Conservation (phyloP, 2,329 filamentous ascomycete species). For the Pseudogymnoascus sp. region DNA sequence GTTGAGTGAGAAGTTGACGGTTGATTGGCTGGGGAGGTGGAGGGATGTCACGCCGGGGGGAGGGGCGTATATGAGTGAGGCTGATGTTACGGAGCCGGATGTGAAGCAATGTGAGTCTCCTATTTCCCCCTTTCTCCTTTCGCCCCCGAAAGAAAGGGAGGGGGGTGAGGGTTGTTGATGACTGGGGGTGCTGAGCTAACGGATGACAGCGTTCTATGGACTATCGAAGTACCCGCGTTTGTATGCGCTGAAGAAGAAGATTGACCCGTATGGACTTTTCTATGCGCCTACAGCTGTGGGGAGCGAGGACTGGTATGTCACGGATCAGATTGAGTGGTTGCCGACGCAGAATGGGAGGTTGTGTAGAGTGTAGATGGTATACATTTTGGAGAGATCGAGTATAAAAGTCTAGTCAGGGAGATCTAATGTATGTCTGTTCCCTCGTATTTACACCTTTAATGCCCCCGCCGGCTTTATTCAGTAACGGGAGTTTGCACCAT, state of each 20-base stretch:
- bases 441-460: too few species aligned
- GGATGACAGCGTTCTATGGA: neutral
- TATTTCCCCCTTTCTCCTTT: neutral
- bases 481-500: constrained; percentile 33
- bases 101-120: constrained; percentile 23
- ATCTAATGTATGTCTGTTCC: too few species aligned
- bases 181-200: too few species aligned
- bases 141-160: too few species aligned
- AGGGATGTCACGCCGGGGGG: constrained; percentile 20
- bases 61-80: constrained; percentile 43
- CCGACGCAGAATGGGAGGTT: constrained; percentile 18
- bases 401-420: too few species aligned
- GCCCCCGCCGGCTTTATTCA: too few species aligned
- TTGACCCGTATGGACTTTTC: constrained; percentile 38
- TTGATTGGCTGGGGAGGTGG: constrained; percentile 16
- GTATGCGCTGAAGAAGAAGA: constrained; percentile 39
- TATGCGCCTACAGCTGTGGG: constrained; percentile 19
- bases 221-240: constrained; percentile 30
- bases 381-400: neutral
- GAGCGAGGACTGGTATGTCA: constrained; percentile 26
- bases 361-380: constrained; percentile 15
- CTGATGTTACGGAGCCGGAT: constrained; percentile 35
- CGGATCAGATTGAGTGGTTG: constrained; percentile 14
- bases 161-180: too few species aligned
- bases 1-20: constrained; percentile 30